Percentiles rank a stretch among this genome's conserved stretches.
Evolutionary conservation across 169 alveolate species (phyloP).

Genomic region (Miamiensis avidus): DNA sequence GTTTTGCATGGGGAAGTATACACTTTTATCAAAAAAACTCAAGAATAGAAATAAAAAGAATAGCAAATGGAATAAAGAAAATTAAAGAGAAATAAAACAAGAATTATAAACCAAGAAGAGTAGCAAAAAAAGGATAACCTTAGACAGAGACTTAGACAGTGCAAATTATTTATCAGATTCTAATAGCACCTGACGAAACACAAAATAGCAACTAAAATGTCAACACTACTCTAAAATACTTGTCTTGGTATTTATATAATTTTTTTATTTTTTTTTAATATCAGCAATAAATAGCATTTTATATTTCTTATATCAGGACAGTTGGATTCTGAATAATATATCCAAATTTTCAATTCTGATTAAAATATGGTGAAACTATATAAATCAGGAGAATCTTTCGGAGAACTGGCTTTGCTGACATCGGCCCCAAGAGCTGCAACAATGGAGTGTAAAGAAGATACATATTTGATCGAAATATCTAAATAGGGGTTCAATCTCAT

Average conservation of each 20-base stretch:
- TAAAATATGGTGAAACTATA: conserved; percentile 7
- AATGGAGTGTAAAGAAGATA: conserved; percentile 88
- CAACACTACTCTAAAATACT: no score
- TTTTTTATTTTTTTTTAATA: no score
- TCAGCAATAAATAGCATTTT: no score
- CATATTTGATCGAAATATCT: conserved; percentile 51
- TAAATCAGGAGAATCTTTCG: conserved; percentile 94
- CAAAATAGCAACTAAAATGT: no score
- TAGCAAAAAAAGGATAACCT: background rate
- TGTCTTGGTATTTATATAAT: no score
- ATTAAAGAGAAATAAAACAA: no score
- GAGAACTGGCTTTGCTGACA: conserved; percentile 96
- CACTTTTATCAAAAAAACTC: background rate
- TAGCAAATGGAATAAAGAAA: background rate
- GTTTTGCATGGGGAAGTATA: background rate
- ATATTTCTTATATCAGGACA: background rate
- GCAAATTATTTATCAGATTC: background rate
- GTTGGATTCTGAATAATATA: background rate
- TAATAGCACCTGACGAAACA: no score
- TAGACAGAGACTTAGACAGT: background rate
- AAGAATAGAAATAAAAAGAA: no score
- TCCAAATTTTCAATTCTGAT: no score
- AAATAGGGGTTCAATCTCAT: background rate
- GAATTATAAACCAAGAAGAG: background rate
- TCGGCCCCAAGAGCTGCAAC: conserved; percentile 97